phyloP scores from a whole-genome alignment of 2,329 filamentous ascomycete species.

The Colletotrichum sp. region DNA sequence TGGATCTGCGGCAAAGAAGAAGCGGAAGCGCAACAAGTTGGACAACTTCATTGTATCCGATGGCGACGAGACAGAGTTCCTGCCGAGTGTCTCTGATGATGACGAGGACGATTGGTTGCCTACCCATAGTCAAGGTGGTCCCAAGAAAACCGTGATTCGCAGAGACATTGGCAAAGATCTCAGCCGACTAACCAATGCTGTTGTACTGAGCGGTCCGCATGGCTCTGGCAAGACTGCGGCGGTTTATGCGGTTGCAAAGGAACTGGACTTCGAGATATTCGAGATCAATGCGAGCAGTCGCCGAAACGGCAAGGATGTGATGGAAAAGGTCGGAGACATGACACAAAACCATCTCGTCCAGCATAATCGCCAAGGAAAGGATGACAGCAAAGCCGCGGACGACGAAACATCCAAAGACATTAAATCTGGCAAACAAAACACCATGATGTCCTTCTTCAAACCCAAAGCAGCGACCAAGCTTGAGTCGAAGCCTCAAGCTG shows the following conservation, averaged over 20 bases:
- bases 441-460: constrained; percentile 83
- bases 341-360: constrained; percentile 90
- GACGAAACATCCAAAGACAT: constrained; percentile 61
- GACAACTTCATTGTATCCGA: constrained; percentile 83
- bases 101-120: constrained; percentile 42
- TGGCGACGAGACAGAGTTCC: constrained; percentile 73
- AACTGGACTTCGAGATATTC: constrained; percentile 92
- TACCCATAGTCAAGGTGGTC: constrained; percentile 44
- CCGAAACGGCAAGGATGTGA: constrained; percentile 85
- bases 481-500: constrained; percentile 15
- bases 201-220: constrained; percentile 88
- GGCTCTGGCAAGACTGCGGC: constrained; percentile 94
- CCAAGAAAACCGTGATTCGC: constrained; percentile 61
- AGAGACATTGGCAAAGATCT: constrained; percentile 47
- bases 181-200: constrained; percentile 69
- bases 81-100: constrained; percentile 73
- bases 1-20: constrained; percentile 54
- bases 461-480: constrained; percentile 44
- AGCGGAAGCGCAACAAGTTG: constrained; percentile 74
- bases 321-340: constrained; percentile 96
- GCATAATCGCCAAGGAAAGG: constrained; percentile 43
- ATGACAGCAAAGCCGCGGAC: constrained; percentile 35
- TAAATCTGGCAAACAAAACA: constrained; percentile 75
- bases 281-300: constrained; percentile 89
- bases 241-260: constrained; percentile 89